These are phyloP conservation scores for Marasmius oreades DNA, from an alignment of 1,284 basidiomycete species.

Conservation along the genomic window DNA sequence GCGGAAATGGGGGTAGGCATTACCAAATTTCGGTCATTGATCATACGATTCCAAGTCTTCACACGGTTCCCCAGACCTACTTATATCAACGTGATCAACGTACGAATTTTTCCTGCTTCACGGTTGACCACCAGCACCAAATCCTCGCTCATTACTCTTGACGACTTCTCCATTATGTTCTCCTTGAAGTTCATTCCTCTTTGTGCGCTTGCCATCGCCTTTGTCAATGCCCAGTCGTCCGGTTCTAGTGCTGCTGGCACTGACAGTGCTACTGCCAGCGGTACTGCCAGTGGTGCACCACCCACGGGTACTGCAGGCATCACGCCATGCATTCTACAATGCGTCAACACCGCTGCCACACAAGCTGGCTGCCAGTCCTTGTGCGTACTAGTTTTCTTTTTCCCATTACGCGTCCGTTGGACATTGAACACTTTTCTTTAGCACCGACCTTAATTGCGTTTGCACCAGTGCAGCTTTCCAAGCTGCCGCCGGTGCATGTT, in stretches of 20 bases:
- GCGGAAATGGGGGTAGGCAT: too few relatives aligned
- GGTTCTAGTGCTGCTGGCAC: not conserved
- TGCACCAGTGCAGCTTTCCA: constrained; percentile 2
- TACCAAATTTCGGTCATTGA: too few relatives aligned
- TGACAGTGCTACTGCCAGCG: not conserved
- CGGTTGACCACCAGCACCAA: not conserved
- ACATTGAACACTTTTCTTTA: not conserved
- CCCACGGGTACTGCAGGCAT: not conserved
- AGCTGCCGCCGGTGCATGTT: not conserved
- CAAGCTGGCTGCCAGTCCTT: not conserved
- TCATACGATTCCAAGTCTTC: not conserved
- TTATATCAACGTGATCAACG: too few relatives aligned
- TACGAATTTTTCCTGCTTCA: too few relatives aligned
- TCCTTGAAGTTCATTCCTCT: not conserved
- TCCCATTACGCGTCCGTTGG: not conserved
- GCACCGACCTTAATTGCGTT: not conserved
- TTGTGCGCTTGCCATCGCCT: not conserved
- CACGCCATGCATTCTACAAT: not conserved
- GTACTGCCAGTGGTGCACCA: not conserved
- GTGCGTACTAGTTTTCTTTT: not conserved
- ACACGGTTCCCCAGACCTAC: not conserved
- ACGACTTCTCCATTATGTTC: not conserved
- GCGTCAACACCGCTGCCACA: not conserved
- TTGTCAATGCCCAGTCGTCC: not conserved
- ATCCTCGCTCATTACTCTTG: not conserved